Evolutionary conservation across 2,329 filamentous ascomycete genomes (phyloP), one percentile per base, ranked within the genome.

Genomic region (Capronia americana): DNA sequence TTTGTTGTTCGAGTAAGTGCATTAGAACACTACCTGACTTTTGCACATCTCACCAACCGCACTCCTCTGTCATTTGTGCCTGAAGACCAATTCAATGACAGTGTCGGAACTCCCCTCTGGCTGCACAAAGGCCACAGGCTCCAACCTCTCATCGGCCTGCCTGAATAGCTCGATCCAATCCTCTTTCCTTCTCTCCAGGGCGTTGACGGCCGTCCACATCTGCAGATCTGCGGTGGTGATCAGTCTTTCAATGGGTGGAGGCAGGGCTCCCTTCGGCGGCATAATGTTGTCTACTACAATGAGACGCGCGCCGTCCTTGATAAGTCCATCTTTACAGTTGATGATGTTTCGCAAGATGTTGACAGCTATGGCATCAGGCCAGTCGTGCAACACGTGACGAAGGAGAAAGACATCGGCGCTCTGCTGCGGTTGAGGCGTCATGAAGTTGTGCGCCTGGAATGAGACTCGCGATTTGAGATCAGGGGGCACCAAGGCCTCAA

Each of bases 391-490:
- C 12, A 74, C 63, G 12, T 67, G 71, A 8, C 70, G 61, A 14
- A 75, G 61, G 30, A 74, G 71, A 50, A 72, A 73, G 11, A 65
- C 66, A 51, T 69, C 69, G 20, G 65, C 71, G 11, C 14, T 32
- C 7, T 50, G 7, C 69, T 28, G 38, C 0, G 77, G 75, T 66
- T 79, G 76, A 1, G 72, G 66, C 24, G 60, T 54, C 66, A 79
- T 77, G 68, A 78, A 79, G 64, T 77, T 71, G 61, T 78, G 72
- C 28, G 67, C 41, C 62, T 70, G 53, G 51, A 69, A 65, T 4
- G 57, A 30, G 54, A 70, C 32, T 14, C 57, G 66, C 8, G 60
- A 55, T 38, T 62, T 54, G 8, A 70, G 61, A 14, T 32, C 28
- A 4, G 55, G 11, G 32, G 68, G 60, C 14, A 69, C 53, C 2